A percentile compares a stretch with the other conserved stretches of the same genome.
These are phyloP conservation scores for Aspergillus heteromorphus DNA, from an alignment of 495 filamentous ascomycete genomes.

Conservation along the genomic window DNA sequence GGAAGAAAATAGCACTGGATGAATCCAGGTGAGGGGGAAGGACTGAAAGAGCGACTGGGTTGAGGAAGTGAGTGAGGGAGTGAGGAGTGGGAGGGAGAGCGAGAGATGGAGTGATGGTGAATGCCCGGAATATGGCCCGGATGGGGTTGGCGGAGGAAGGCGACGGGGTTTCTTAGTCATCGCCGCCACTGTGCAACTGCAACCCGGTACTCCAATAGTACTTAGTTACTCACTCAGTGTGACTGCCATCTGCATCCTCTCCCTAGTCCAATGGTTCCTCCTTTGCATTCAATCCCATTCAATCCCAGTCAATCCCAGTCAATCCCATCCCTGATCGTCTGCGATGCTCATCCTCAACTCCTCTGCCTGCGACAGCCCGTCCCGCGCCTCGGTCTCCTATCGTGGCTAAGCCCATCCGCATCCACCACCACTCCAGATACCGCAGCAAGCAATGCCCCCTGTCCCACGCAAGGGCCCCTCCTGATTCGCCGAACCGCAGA, in stretches of 20 bases:
- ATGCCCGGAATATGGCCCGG: neutral
- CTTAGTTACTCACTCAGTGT: neutral
- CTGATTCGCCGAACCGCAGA: neutral
- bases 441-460: neutral
- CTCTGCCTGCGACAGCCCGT: no score
- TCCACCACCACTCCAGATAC: neutral
- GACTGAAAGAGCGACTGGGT: slow-evolving; percentile 8
- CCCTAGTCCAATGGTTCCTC: no score
- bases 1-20: neutral
- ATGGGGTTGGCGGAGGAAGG: neutral
- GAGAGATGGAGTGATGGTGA: slow-evolving; percentile 1
- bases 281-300: no score
- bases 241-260: neutral
- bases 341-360: no score
- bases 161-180: neutral
- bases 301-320: no score
- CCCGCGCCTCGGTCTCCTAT: neutral
- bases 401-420: neutral
- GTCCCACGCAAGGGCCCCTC: neutral
- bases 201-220: no score
- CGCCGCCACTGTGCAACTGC: neutral
- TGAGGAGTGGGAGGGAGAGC: neutral
- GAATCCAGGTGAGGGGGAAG: neutral
- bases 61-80: neutral
- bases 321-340: no score